A percentile compares a stretch with the other conserved stretches of the same genome.
Conservation (phyloP, 371 early-diverging fungal genomes). For the Rhizopus delemar region DNA sequence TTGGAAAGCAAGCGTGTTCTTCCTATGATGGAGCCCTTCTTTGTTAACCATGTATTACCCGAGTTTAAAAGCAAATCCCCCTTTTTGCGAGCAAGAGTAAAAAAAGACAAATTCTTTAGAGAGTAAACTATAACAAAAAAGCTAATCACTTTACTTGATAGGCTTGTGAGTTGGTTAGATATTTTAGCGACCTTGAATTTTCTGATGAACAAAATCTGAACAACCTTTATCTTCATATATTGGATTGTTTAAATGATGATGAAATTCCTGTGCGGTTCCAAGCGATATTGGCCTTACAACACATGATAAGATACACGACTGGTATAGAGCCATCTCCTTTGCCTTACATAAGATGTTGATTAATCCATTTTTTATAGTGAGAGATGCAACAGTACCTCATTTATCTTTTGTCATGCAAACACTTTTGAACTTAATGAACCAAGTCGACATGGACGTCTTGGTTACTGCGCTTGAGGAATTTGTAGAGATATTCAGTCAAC, state of each 20-base stretch:
- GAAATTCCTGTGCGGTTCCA: constrained; percentile 86
- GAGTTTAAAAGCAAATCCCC: constrained; percentile 81
- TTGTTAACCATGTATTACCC: constrained; percentile 84
- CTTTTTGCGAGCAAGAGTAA: constrained; percentile 72
- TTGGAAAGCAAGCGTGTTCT: not conserved
- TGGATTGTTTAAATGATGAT: constrained; percentile 69
- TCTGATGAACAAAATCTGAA: constrained; percentile 49
- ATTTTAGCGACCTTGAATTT: constrained; percentile 46
- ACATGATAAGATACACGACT: constrained; percentile 73
- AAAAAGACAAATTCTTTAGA: not conserved
- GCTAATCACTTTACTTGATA: not conserved
- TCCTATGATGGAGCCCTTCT: constrained; percentile 75
- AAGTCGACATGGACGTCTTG: constrained; percentile 88
- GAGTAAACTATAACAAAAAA: not conserved
- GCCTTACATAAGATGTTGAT: too few species aligned
- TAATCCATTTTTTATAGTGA: constrained; percentile 37
- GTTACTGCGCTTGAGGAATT: constrained; percentile 85
- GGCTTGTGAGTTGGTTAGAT: constrained; percentile 44
- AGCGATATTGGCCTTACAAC: constrained; percentile 77
- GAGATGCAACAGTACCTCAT: constrained; percentile 73
- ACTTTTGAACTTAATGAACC: constrained; percentile 80
- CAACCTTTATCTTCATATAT: constrained; percentile 62
- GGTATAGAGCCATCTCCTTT: not conserved
- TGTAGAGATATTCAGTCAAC: constrained; percentile 87
- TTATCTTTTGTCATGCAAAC: constrained; percentile 83